phyloP scores from a whole-genome alignment of 768 basidiomycete genomes.

The Sistotremastrum suecicum region DNA sequence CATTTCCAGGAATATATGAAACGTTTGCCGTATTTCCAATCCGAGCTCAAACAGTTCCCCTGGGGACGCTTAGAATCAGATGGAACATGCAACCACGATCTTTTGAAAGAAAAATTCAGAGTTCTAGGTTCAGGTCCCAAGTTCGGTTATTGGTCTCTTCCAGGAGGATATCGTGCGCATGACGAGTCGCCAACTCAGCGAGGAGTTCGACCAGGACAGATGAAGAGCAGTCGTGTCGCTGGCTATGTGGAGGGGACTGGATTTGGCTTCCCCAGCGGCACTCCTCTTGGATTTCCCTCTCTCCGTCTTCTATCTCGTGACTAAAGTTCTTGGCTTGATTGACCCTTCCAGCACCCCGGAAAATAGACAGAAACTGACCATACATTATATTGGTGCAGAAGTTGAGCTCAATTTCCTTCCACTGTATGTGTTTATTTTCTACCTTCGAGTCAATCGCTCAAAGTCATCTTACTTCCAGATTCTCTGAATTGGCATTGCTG shows the following conservation, averaged over 20 bases:
- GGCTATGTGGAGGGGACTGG: slow-evolving; percentile 29
- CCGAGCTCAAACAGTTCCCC: slow-evolving; percentile 23
- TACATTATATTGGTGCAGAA: slow-evolving; percentile 27
- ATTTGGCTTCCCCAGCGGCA: slow-evolving; percentile 27
- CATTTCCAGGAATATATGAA: slow-evolving; percentile 22
- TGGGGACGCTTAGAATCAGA: slow-evolving; percentile 30
- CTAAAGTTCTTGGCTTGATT: slow-evolving; percentile 19
- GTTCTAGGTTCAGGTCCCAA: slow-evolving; percentile 23
- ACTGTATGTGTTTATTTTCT: slow-evolving; percentile 17
- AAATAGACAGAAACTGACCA: slow-evolving; percentile 15
- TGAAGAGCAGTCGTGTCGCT: slow-evolving; percentile 11
- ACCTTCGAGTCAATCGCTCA: no score
- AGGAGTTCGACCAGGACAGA: slow-evolving; percentile 4
- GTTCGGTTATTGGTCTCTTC: slow-evolving; percentile 29
- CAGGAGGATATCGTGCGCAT: slow-evolving; percentile 21
- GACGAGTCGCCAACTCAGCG: slow-evolving; percentile 4
- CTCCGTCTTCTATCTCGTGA: slow-evolving; percentile 24
- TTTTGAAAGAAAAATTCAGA: slow-evolving; percentile 21
- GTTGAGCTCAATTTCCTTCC: slow-evolving; percentile 27
- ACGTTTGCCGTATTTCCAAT: slow-evolving; percentile 18
- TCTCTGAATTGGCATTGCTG: slow-evolving; percentile 31
- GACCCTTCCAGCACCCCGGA: slow-evolving; percentile 9
- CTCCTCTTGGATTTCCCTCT: slow-evolving; percentile 32
- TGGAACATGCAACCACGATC: slow-evolving; percentile 21
- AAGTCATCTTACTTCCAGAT: slow-evolving; percentile 14